Conservation (phyloP, 2,329 filamentous ascomycete genomes). For the Diplodia scrobiculata region DNA sequence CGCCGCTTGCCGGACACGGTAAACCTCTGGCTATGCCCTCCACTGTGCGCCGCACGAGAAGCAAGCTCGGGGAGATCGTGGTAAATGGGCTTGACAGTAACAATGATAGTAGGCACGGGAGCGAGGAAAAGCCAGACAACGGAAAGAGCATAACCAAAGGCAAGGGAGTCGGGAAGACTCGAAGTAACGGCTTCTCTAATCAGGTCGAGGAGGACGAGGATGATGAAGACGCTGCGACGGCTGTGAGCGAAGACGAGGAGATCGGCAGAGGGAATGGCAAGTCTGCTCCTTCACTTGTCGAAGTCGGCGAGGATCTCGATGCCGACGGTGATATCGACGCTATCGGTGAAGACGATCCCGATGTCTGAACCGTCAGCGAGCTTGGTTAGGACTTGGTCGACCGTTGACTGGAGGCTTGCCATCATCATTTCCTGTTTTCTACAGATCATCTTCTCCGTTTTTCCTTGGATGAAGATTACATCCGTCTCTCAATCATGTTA, state of each 20-base stretch:
- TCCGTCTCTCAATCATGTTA: not conserved
- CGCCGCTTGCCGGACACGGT: constrained; percentile 40
- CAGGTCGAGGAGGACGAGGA: constrained; percentile 32
- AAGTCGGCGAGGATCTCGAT: constrained; percentile 40
- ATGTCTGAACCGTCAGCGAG: not conserved
- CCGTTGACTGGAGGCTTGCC: not conserved
- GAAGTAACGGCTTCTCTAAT: constrained; percentile 3
- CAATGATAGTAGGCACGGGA: constrained; percentile 7
- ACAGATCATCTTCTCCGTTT: not conserved
- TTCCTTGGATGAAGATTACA: not conserved
- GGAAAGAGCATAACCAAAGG: constrained; percentile 35
- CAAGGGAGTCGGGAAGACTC: constrained; percentile 16
- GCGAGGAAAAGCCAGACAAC: not conserved
- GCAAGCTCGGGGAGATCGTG: constrained; percentile 48
- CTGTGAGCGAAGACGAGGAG: constrained; percentile 31
- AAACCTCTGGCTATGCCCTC: constrained; percentile 37
- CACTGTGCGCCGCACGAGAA: constrained; percentile 46
- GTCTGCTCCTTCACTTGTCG: constrained; percentile 33
- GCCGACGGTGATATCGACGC: constrained; percentile 33
- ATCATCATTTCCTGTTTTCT: not conserved
- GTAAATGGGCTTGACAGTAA: constrained; percentile 37
- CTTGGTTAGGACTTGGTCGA: not conserved
- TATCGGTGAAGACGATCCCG: constrained; percentile 27
- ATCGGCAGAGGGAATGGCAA: constrained; percentile 38
- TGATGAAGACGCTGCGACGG: constrained; percentile 32